Conservation (phyloP, 2,329 filamentous ascomycete species). For the Rutstroemia sp. region DNA sequence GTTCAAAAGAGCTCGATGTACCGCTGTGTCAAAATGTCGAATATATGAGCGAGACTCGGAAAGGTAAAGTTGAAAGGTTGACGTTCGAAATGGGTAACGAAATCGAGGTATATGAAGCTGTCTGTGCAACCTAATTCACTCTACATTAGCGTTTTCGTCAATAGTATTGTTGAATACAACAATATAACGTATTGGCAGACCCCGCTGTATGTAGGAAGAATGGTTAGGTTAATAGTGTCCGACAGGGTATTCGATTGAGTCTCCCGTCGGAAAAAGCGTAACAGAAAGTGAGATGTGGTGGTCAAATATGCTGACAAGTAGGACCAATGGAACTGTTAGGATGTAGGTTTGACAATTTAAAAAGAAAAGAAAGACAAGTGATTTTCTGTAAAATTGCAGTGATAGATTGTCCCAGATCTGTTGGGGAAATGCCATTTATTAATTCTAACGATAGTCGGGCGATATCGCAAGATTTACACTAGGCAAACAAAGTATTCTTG, state of each 20-base stretch:
- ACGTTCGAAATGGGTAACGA: background rate
- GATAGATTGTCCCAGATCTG: no score
- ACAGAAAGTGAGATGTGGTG: background rate
- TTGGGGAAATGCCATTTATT: no score
- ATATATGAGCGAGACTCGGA: background rate
- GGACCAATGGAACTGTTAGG: background rate
- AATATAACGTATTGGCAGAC: constrained; percentile 5
- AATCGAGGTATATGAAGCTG: constrained; percentile 1
- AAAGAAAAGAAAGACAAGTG: background rate
- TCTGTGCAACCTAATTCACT: constrained; percentile 7
- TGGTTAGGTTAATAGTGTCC: background rate
- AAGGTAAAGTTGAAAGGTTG: constrained; percentile 4
- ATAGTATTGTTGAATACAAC: background rate
- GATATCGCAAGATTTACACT: no score
- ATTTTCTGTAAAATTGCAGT: background rate
- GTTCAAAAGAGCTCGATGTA: background rate
- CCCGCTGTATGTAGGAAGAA: background rate
- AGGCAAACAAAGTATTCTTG: no score
- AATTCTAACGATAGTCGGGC: no score
- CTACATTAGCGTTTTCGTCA: constrained; percentile 1
- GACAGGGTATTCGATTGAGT: background rate
- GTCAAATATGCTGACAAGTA: background rate
- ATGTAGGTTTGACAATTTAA: background rate
- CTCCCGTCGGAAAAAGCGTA: background rate
- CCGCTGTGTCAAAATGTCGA: background rate